phyloP scores from a whole-genome alignment of 176 grass and related monocot species.

The Paspalum vaginatum region DNA sequence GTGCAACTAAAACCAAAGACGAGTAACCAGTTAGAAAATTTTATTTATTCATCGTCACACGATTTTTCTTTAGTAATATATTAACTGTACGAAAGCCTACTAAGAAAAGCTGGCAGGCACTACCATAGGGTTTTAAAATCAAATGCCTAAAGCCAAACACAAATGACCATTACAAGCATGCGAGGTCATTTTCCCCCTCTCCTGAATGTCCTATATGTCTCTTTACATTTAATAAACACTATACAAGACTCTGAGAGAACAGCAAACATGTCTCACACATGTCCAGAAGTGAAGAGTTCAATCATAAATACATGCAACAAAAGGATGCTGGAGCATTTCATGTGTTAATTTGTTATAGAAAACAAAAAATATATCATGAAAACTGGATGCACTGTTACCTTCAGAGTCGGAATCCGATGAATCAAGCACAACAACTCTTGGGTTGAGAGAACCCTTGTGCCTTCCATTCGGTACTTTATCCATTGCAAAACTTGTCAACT shows the following conservation, averaged over 20 bases:
- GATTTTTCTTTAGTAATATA: conserved; percentile 23
- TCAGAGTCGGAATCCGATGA: conserved; percentile 58
- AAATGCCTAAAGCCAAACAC: conserved; percentile 2
- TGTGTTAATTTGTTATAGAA: not conserved
- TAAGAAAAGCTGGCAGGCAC: not conserved
- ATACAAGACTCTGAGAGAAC: not conserved
- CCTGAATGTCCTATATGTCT: not conserved
- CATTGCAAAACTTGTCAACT: conserved; percentile 9
- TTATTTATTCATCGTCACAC: not conserved
- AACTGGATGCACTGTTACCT: conserved; percentile 44
- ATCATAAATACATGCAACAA: conserved; percentile 15
- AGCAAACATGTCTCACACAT: conserved; percentile 16
- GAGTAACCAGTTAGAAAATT: not conserved
- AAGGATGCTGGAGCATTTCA: not conserved
- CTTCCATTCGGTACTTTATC: conserved; percentile 27
- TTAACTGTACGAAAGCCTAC: not conserved
- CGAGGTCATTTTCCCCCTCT: not conserved
- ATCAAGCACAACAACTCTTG: conserved; percentile 42
- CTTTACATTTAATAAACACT: conserved; percentile 4
- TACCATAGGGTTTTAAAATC: not conserved
- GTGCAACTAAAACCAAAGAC: conserved; percentile 23
- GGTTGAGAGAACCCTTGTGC: not conserved
- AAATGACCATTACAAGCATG: not conserved
- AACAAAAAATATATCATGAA: conserved; percentile 8
- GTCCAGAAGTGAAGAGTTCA: conserved; percentile 11